Conservation (phyloP, 2,329 filamentous ascomycete species). For the Fusarium keratoplasticum region DNA sequence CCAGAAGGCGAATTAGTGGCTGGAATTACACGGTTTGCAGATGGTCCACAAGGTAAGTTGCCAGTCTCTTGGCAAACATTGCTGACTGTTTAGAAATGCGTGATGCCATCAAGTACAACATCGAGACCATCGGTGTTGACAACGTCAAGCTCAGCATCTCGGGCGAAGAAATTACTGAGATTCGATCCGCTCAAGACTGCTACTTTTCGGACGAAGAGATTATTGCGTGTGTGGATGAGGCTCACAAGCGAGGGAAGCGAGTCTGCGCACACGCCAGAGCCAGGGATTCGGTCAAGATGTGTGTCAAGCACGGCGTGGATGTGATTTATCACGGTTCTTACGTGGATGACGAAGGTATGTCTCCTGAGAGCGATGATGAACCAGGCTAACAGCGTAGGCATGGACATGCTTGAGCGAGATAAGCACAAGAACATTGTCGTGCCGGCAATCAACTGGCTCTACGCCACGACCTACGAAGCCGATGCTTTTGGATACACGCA, state of each 20-base stretch:
- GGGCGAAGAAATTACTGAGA: conserved; percentile 17
- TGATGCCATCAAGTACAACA: conserved; percentile 1
- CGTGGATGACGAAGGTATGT: conserved; percentile 25
- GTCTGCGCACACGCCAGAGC: conserved; percentile 27
- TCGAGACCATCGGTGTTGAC: conserved; percentile 19
- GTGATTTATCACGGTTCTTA: conserved; percentile 28
- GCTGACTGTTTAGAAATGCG: neutral
- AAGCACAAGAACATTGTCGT: conserved; percentile 12
- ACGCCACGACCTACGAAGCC: conserved; percentile 22
- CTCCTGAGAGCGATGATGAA: too few species aligned
- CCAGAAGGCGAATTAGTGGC: conserved; percentile 20
- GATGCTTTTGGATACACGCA: conserved; percentile 18
- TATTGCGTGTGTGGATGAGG: conserved; percentile 25
- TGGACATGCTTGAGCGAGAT: conserved; percentile 1
- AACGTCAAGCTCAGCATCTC: conserved; percentile 28
- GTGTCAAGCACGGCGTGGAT: conserved; percentile 23
- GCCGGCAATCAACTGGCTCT: conserved; percentile 26
- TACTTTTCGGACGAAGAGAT: conserved; percentile 25
- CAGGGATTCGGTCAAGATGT: conserved; percentile 28
- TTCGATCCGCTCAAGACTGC: conserved; percentile 24
- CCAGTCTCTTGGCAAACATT: neutral
- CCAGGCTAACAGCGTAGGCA: neutral
- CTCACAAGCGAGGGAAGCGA: conserved; percentile 21
- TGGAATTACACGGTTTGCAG: conserved; percentile 21
- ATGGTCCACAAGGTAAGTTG: neutral